Base-by-base conservation (phyloP, 2,329 filamentous ascomycete species). In the Fusarium sp. region DNA sequence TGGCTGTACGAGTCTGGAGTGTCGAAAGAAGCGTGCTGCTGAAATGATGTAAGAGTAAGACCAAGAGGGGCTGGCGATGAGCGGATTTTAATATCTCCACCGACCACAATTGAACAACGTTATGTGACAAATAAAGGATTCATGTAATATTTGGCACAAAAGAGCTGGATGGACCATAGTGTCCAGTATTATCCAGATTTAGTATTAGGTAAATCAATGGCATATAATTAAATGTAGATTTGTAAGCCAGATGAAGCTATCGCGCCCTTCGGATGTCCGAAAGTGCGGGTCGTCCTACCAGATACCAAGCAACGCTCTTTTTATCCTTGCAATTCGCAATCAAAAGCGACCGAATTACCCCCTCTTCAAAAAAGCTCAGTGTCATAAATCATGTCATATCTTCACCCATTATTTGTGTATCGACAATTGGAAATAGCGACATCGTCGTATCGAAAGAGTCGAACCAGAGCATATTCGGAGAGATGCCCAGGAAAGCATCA, bases 381-480 rank as follows among this genome's bases (percentile, higher is more conserved):
- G 24, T 40, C 18, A 3, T n/a, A 4, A 22, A 12, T 49, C 37
- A 57, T 22, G 30, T 29, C 41, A 65, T 30, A 25, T 60, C 62
- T 4, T 52, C 40, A 2, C 61, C 62, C 52, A 65, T 65, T 34
- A 72, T 64, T 13, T 74, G 67, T 4, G 71, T 73, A 18, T 75
- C 73, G 2, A 75, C 71, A 3, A 74, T 75, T 0, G 73, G 73
- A 29, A 75, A 75, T 2, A 75, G 25, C 12, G 73, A 74, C 61
- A 75, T 74, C 2, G 71, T 73, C n/a, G 72, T 72, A 3, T 72
- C 73, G 46, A 75, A 75, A 7, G 73, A 68, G 25, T 75, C 73
- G 20, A 75, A 75, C 73, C 73, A 75, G 18, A 75, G 65, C 63
- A 75, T 65, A 16, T 73, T 75, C 4, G 73, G 73, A 2, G 73